A percentile compares a stretch with the other conserved stretches of the same genome.
Evolutionary conservation across 2,329 filamentous ascomycete species (phyloP).

Genomic region (Emericellopsis atlantica): DNA sequence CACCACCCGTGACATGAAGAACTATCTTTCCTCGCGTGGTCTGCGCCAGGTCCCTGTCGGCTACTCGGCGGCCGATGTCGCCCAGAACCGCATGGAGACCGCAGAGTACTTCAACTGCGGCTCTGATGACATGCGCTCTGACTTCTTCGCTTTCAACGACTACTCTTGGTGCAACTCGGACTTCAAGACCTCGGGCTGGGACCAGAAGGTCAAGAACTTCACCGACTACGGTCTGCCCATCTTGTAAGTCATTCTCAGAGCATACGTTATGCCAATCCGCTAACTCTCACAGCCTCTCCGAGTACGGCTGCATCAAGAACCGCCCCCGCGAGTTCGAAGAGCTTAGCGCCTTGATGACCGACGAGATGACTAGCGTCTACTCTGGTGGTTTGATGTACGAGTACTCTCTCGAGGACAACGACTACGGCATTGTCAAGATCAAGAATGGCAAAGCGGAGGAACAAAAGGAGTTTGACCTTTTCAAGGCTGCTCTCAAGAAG

Average conservation of each 20-base stretch:
- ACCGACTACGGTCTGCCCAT: slow-evolving; percentile 77
- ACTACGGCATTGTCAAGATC: slow-evolving; percentile 69
- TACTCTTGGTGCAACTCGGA: slow-evolving; percentile 75
- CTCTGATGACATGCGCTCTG: slow-evolving; percentile 66
- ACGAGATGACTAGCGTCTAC: slow-evolving; percentile 78
- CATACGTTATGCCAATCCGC: neutral
- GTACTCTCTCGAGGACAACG: slow-evolving; percentile 69
- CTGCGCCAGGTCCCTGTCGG: slow-evolving; percentile 61
- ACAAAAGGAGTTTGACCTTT: slow-evolving; percentile 45
- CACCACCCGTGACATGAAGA: slow-evolving; percentile 63
- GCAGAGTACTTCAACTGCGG: slow-evolving; percentile 93
- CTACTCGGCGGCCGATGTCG: slow-evolving; percentile 69
- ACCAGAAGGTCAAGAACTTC: slow-evolving; percentile 80
- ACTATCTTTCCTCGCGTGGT: slow-evolving; percentile 50
- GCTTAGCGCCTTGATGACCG: slow-evolving; percentile 64
- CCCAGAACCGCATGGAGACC: slow-evolving; percentile 74
- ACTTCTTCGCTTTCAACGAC: slow-evolving; percentile 86
- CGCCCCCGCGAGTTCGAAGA: slow-evolving; percentile 67
- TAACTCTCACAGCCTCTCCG: slow-evolving; percentile 51
- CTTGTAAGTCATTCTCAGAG: slow-evolving; percentile 35
- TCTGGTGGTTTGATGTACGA: slow-evolving; percentile 95
- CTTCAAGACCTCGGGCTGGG: slow-evolving; percentile 65
- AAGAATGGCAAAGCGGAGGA: slow-evolving; percentile 40
- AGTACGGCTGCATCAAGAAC: slow-evolving; percentile 83
- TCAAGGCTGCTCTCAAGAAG: slow-evolving; percentile 32